Base-by-base conservation (phyloP, 257 asterid genomes). In the Solanum sejunctum region DNA sequence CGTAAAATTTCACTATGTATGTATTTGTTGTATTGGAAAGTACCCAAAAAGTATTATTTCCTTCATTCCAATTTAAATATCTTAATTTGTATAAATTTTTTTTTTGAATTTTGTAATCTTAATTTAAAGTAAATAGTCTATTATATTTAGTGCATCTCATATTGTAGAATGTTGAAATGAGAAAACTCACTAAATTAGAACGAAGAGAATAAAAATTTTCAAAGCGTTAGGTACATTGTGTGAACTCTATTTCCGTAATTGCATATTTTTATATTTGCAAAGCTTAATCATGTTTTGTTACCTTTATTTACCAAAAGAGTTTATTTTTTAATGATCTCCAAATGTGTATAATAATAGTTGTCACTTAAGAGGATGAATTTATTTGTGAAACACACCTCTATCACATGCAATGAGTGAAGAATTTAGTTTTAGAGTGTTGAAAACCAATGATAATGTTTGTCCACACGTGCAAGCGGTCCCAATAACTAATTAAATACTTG, bases 381-480 rank as follows among this genome's bases (percentile, higher is more conserved):
- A 12, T 52, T 12, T 54, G 11, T 66, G 21, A 36, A 15, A 67
- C 7, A 7, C 75, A 67, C 75, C 49, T 67, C 52, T 72, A 11
- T 83, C 86, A 85, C 86, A 85, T 85, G 88, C 71, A 75, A 84
- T 17, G 78, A 69, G 73, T 67, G 36, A 1, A 67, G 51, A 32
- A 67, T 5, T 67, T 32, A 36, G 51, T 2, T 36, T 67, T 67
- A 47, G 47, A 15, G 47, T 17, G 21, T 66, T 67, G 52, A 36
- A 12, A n/a, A 71, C 7, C 7, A 72, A 75, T 1, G 85, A 87
- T 43, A 13, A 82, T 71, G 84, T 80, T 16, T 13, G 1, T 63
- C 82, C 85, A 85, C 82, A 88, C 86, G 88, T 90, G 86, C 83
- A 80, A 79, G 85, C 84, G 88, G 91, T 70, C 91, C 91, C 88